Conservation (phyloP, 169 alveolate species). For the Babesia caballi region DNA sequence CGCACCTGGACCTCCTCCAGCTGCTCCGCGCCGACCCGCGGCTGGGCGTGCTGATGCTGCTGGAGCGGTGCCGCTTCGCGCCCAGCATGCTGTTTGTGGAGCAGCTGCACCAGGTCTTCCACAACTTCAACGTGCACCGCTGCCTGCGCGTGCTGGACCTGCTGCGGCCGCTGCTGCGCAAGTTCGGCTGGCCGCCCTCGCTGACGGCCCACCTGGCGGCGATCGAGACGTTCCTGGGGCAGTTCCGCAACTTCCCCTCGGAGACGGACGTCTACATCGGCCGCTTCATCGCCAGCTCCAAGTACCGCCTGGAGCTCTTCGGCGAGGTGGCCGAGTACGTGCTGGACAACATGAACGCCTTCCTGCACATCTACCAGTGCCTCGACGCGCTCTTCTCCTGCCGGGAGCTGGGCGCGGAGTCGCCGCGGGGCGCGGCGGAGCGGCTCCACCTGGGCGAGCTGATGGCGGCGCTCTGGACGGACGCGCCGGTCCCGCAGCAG, state of each 20-base stretch:
- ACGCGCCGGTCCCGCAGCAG: background rate
- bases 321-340: constrained; percentile 1
- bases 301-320: background rate
- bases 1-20: background rate
- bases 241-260: constrained; percentile 12
- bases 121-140: constrained; percentile 27
- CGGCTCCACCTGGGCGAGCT: background rate
- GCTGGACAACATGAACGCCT: background rate
- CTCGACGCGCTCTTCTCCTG: constrained; percentile 30
- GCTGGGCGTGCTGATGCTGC: constrained; percentile 21
- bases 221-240: background rate
- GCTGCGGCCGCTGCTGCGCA: background rate
- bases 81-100: constrained; percentile 17
- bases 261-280: constrained; percentile 28
- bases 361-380: constrained; percentile 20
- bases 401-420: background rate
- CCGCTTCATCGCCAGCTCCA: constrained; percentile 27
- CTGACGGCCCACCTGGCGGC: constrained; percentile 12
- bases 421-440: background rate
- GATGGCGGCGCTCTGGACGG: constrained; percentile 6
- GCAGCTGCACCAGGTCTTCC: constrained; percentile 20
- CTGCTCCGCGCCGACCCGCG: background rate
- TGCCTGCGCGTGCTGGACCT: constrained; percentile 6
- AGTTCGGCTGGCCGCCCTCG: constrained; percentile 5
- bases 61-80: constrained; percentile 16